These are phyloP conservation scores for Hypoxylon lenormandii DNA, from an alignment of 495 filamentous ascomycete genomes.

Conservation along the genomic window DNA sequence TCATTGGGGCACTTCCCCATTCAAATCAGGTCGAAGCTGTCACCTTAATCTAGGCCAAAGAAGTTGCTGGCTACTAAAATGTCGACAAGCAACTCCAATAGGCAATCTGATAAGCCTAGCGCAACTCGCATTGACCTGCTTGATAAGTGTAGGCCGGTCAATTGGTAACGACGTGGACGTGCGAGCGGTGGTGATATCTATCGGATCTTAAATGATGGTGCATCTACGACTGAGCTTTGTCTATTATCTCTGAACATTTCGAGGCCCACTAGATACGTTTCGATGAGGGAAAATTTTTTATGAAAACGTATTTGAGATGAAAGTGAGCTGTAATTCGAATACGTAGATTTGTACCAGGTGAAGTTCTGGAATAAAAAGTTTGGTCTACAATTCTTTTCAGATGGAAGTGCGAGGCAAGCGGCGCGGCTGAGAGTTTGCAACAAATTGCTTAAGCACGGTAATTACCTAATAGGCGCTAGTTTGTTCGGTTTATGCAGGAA, in stretches of 20 bases:
- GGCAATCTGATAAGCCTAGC: conserved; percentile 1
- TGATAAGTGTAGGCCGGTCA: conserved; percentile 2
- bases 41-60: conserved; percentile 3
- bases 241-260: not conserved
- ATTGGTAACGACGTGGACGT: not conserved
- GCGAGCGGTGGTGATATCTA: conserved; percentile 5
- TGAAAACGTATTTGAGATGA: not conserved
- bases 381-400: not conserved
- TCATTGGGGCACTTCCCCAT: too few relatives aligned
- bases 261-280: not conserved
- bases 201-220: conserved; percentile 2
- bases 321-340: not conserved
- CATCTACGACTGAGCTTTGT: conserved; percentile 7
- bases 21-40: not conserved
- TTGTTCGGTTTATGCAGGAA: too few relatives aligned
- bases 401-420: conserved; percentile 10
- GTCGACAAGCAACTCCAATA: conserved; percentile 3
- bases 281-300: too few relatives aligned
- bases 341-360: not conserved
- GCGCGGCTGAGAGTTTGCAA: conserved; percentile 45
- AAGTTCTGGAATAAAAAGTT: conserved; percentile 5
- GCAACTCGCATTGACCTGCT: conserved; percentile 20
- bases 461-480: conserved; percentile 35
- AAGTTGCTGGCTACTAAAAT: conserved; percentile 7
- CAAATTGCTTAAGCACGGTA: conserved; percentile 1